A percentile compares a stretch with the other conserved stretches of the same genome.
Conservation (phyloP, 1,284 basidiomycete genomes). For the Ustilago nuda region DNA sequence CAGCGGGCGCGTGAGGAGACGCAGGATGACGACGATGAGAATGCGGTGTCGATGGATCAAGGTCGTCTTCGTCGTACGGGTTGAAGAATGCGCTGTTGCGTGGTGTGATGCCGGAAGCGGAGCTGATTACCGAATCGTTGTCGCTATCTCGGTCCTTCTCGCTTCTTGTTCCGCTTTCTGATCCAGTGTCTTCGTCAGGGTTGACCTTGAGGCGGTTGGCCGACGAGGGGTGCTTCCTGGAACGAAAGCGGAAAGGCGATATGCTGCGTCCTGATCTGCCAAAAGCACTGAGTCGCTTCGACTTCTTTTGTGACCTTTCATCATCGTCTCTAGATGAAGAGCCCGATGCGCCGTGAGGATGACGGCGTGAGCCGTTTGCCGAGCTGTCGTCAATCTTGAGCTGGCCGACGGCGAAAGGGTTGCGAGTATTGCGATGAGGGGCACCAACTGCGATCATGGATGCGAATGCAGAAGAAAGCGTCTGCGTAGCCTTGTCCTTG, state of each 20-base stretch:
- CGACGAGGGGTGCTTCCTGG: conserved; percentile 30
- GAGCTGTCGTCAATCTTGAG: conserved; percentile 41
- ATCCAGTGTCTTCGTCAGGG: conserved; percentile 24
- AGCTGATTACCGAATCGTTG: conserved; percentile 40
- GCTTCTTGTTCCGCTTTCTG: conserved; percentile 25
- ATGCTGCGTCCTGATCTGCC: conserved; percentile 33
- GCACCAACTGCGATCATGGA: conserved; percentile 46
- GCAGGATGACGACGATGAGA: conserved; percentile 26
- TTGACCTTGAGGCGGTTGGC: conserved; percentile 32
- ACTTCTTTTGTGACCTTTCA: conserved; percentile 25
- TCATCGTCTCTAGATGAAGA: conserved; percentile 17
- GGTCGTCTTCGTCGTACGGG: conserved; percentile 30
- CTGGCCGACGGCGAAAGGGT: conserved; percentile 35
- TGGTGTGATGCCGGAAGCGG: conserved; percentile 44
- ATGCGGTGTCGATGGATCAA: conserved; percentile 15
- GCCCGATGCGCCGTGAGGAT: conserved; percentile 4
- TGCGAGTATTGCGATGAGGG: conserved; percentile 32
- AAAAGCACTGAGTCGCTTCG: conserved; percentile 29
- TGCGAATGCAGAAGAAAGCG: conserved; percentile 45
- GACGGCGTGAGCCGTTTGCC: conserved; percentile 5
- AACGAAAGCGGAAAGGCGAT: conserved; percentile 46
- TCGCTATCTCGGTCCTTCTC: conserved; percentile 43
- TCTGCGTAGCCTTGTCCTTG: conserved; percentile 26
- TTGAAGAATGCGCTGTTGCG: conserved; percentile 56
- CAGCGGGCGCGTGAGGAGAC: background rate